These are phyloP conservation scores for Gastrolobium villosum DNA, from an alignment of 306 rosid species.

Conservation along the genomic window DNA sequence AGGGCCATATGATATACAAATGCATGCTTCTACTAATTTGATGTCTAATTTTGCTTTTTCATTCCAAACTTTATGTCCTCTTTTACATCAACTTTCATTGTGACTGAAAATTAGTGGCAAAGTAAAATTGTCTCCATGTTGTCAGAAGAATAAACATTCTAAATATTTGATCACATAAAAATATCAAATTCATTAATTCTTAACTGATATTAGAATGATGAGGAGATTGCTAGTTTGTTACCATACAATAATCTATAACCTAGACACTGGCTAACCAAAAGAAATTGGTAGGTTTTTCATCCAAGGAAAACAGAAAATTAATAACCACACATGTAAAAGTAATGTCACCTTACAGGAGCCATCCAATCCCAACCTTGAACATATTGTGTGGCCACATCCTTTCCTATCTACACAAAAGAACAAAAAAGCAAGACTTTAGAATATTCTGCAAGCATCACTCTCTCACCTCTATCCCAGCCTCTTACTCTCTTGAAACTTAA, in stretches of 20 bases:
- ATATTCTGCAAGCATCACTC: slow-evolving; percentile 20
- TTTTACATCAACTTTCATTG: slow-evolving; percentile 14
- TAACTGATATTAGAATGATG: slow-evolving; percentile 14
- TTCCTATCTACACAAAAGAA: slow-evolving; percentile 75
- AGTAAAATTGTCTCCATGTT: slow-evolving; percentile 4
- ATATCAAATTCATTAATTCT: slow-evolving; percentile 21
- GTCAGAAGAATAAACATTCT: slow-evolving; percentile 2
- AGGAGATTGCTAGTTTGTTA: slow-evolving; percentile 32
- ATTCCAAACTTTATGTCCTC: slow-evolving; percentile 16
- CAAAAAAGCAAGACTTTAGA: neutral
- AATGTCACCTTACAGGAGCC: slow-evolving; percentile 92
- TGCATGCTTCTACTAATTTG: slow-evolving; percentile 24
- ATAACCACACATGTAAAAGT: slow-evolving; percentile 15
- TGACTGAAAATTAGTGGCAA: slow-evolving; percentile 4
- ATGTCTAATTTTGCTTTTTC: slow-evolving; percentile 32
- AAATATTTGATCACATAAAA: slow-evolving; percentile 15
- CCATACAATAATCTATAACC: slow-evolving; percentile 14
- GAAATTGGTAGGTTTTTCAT: neutral
- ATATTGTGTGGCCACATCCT: slow-evolving; percentile 94
- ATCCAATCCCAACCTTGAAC: slow-evolving; percentile 99
- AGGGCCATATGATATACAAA: slow-evolving; percentile 15
- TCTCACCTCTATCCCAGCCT: slow-evolving; percentile 19
- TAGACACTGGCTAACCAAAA: slow-evolving; percentile 6
- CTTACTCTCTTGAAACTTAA: slow-evolving; percentile 8
- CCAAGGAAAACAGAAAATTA: slow-evolving; percentile 8